These are phyloP conservation scores for Trichosanthes cucumerina DNA, from an alignment of 306 rosid genomes.

Conservation along the genomic window DNA sequence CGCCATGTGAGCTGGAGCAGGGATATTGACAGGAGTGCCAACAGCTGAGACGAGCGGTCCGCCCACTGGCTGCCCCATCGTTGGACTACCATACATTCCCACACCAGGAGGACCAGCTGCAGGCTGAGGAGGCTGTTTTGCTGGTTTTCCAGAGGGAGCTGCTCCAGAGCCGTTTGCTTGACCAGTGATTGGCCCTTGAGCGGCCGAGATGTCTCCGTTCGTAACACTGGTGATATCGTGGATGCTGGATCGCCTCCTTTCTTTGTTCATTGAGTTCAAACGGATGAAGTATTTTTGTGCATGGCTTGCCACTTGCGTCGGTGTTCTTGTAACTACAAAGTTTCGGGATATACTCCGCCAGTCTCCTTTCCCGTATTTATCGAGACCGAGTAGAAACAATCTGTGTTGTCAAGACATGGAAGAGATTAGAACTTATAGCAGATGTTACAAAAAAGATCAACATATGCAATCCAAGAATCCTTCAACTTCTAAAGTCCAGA, in stretches of 20 bases:
- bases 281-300: conserved; percentile 97
- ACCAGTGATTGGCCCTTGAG: conserved; percentile 84
- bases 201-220: conserved; percentile 53
- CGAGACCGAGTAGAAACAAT: conserved; percentile 89
- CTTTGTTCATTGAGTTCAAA: conserved; percentile 89
- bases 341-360: conserved; percentile 97
- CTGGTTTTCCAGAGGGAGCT: conserved; percentile 39
- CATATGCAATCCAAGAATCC: neutral
- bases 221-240: conserved; percentile 85
- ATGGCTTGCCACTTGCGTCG: conserved; percentile 97
- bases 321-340: conserved; percentile 90
- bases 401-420: conserved; percentile 23
- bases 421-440: neutral
- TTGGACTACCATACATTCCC: conserved; percentile 61
- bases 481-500: neutral
- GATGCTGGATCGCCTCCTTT: conserved; percentile 92
- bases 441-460: neutral
- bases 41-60: conserved; percentile 82
- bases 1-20: conserved; percentile 55
- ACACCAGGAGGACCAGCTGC: conserved; percentile 44
- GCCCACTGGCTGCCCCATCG: conserved; percentile 86
- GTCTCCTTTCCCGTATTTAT: conserved; percentile 93
- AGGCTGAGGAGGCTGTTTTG: conserved; percentile 40
- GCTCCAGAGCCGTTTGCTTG: conserved; percentile 54
- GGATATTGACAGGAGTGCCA: conserved; percentile 79